Evolutionary conservation across 2,329 filamentous ascomycete genomes (phyloP), one percentile per base, ranked within the genome.

Genomic region (Penicillium sp.): DNA sequence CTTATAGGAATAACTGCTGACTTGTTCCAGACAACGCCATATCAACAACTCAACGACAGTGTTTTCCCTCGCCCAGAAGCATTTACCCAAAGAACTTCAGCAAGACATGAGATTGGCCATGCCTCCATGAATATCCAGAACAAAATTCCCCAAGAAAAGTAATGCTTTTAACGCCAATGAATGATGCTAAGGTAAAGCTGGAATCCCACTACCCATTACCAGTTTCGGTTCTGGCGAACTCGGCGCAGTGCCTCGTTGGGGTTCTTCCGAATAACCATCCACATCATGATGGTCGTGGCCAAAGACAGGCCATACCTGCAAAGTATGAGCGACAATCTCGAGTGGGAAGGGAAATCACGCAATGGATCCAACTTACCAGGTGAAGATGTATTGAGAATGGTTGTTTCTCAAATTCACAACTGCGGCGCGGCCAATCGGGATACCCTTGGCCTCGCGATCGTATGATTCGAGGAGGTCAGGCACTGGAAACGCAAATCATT

Each of bases 341-440:
- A 21, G 19, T 52, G 42, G 38, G 41, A 38, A 35, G 15, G 10
- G 17, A 17, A 27, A 17, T 3, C 19, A 27, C n/a, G 13, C 44
- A 35, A 49, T 21, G 2, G 12, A 50, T 29, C 19, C 38, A 33
- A 77, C 87, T 71, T 85, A 97, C 94, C 94, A 99, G 65, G 94
- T 99, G 75, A 97, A 94, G 66, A 99, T 99, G 77, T 99, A 99
- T 81, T 97, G 94, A 63, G 91, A 87, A 77, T 99, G 94, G 77
- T 96, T 97, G 74, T 99, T 99, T 73, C 91, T 86, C 71, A 99
- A 79, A 73, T 96, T 96, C 60, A 99, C 93, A 77, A 96, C 91
- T 5, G 94, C 85, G 7, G 91, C 79, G 71, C 93, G 84, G 15
- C 93, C 94, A 71, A 97, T 93, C 1, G 94, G 94, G 59, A 97